phyloP scores from a whole-genome alignment of 345 rosid genomes.

The Citrus australasica region DNA sequence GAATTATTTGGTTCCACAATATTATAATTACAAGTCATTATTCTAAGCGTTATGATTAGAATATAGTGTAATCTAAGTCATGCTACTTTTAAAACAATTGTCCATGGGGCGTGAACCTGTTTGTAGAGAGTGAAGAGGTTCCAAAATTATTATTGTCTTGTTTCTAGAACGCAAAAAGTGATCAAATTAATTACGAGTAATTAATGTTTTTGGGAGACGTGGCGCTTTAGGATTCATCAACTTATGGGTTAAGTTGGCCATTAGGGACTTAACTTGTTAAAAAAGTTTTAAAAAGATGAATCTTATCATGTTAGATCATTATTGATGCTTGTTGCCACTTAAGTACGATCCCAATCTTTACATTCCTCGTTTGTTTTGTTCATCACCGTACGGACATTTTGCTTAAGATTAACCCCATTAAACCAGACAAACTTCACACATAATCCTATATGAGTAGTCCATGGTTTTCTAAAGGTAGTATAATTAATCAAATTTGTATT shows the following conservation, averaged over 20 bases:
- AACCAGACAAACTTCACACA: conserved; percentile 23
- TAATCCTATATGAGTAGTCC: background rate
- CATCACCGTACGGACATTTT: conserved; percentile 32
- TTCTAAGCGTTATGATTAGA: conserved; percentile 25
- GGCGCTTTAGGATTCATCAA: conserved; percentile 32
- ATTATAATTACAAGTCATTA: conserved; percentile 27
- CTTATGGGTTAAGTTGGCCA: conserved; percentile 43
- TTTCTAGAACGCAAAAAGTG: conserved; percentile 36
- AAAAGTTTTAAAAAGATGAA: conserved; percentile 15
- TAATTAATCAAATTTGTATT: too few relatives aligned
- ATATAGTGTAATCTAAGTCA: conserved; percentile 31
- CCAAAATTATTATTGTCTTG: conserved; percentile 6
- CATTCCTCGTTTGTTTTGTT: background rate
- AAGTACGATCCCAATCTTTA: conserved; percentile 9
- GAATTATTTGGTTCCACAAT: conserved; percentile 84
- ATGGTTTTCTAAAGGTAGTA: too few relatives aligned
- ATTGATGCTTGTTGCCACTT: background rate
- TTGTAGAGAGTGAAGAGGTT: background rate
- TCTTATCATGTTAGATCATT: conserved; percentile 9
- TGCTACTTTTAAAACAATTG: conserved; percentile 48
- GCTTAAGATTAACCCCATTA: conserved; percentile 19
- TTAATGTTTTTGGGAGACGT: conserved; percentile 29
- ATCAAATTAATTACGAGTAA: background rate
- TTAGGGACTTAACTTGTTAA: conserved; percentile 18
- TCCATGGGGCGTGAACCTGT: conserved; percentile 64